Conservation (phyloP, 1,139 yeast genomes). For the Candida sojae region DNA sequence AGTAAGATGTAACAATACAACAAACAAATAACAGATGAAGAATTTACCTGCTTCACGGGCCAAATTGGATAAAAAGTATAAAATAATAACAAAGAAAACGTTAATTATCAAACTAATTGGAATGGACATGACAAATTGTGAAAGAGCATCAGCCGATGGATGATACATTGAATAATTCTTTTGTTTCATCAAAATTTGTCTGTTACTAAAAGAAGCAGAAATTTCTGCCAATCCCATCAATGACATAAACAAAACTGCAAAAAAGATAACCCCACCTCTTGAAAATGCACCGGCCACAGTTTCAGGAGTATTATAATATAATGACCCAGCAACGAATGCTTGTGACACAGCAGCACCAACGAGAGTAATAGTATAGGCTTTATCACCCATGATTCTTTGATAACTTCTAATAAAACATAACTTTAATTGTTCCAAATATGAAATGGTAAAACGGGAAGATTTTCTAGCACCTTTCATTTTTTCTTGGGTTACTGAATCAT, state of each 20-base stretch:
- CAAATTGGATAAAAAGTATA: constrained; percentile 54
- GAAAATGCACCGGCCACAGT: constrained; percentile 52
- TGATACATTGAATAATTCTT: constrained; percentile 57
- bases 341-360: constrained; percentile 50
- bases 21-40: constrained; percentile 51
- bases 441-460: constrained; percentile 47
- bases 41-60: constrained; percentile 55
- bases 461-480: constrained; percentile 43
- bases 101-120: constrained; percentile 52
- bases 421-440: constrained; percentile 46
- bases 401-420: constrained; percentile 50
- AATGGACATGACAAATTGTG: constrained; percentile 44
- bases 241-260: constrained; percentile 53
- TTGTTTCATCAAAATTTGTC: constrained; percentile 59
- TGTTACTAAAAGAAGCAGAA: constrained; percentile 45
- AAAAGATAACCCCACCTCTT: constrained; percentile 59
- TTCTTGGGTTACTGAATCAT: constrained; percentile 39
- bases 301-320: constrained; percentile 47
- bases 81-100: constrained; percentile 42
- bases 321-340: constrained; percentile 54
- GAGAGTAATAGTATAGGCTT: constrained; percentile 48
- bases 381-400: constrained; percentile 53
- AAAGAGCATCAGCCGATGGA: constrained; percentile 60
- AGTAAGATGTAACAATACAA: constrained; percentile 26
- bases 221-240: constrained; percentile 59